Evolutionary conservation across 2,329 filamentous ascomycete genomes (phyloP).

Genomic region (Pseudopyricularia cyperi): DNA sequence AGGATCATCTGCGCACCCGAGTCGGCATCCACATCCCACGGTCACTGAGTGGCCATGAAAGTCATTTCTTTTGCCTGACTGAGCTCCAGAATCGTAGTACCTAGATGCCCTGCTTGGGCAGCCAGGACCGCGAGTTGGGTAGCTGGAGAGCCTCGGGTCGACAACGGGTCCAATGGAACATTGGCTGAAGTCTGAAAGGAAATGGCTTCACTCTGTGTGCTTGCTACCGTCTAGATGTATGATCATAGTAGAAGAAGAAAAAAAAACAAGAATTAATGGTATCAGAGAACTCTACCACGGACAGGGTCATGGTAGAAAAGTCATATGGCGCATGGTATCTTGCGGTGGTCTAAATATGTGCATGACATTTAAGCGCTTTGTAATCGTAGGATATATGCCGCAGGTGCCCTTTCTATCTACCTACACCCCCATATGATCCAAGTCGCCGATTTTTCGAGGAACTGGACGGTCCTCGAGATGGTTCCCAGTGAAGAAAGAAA

Average conservation of each 20-base stretch:
- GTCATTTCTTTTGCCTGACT: no score
- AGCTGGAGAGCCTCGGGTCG: background rate
- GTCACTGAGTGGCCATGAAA: no score
- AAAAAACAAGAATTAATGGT: background rate
- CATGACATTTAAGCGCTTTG: no score
- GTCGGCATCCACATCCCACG: no score
- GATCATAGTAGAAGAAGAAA: background rate
- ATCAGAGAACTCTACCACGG: background rate
- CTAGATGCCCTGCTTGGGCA: background rate
- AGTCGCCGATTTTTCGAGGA: background rate
- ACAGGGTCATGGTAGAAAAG: background rate
- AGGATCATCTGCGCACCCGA: background rate
- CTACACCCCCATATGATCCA: background rate
- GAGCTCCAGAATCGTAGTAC: no score
- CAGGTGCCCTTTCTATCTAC: background rate
- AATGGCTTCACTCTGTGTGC: background rate
- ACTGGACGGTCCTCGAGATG: background rate
- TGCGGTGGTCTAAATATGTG: no score
- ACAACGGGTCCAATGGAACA: background rate
- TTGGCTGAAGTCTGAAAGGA: background rate
- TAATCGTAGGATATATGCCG: background rate
- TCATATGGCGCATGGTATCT: no score
- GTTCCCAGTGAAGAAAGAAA: background rate
- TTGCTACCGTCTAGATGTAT: background rate
- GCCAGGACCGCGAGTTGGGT: background rate